phyloP scores from a whole-genome alignment of 345 rosid genomes.

The Linum trigynum region DNA sequence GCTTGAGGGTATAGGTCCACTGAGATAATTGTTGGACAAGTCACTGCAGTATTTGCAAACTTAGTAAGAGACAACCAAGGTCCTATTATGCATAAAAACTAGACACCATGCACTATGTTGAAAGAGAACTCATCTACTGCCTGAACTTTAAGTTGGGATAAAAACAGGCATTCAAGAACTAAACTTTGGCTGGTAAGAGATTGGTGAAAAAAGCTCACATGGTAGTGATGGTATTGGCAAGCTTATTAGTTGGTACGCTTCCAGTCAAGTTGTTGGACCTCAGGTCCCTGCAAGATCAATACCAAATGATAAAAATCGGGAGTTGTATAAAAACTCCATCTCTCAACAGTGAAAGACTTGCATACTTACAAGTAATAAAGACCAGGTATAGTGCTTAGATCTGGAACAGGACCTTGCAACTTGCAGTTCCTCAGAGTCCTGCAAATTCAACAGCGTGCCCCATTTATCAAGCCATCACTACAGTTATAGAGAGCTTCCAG shows the following conservation, averaged over 20 bases:
- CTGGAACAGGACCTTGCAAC: slow-evolving; percentile 41
- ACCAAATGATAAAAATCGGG: neutral
- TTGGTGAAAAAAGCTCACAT: slow-evolving; percentile 22
- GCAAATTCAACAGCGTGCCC: neutral
- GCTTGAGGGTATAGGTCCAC: slow-evolving; percentile 42
- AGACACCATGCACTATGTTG: neutral
- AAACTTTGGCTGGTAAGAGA: neutral
- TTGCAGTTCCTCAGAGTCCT: slow-evolving; percentile 54
- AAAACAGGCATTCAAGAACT: neutral
- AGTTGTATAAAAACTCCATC: neutral
- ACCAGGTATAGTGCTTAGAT: slow-evolving; percentile 27
- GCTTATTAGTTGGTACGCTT: slow-evolving; percentile 37
- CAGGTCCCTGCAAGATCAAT: slow-evolving; percentile 33
- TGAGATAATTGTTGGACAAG: slow-evolving; percentile 41
- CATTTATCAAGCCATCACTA: neutral
- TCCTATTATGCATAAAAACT: neutral
- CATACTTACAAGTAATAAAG: slow-evolving; percentile 44
- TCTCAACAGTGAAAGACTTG: slow-evolving; percentile 16
- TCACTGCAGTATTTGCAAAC: slow-evolving; percentile 30
- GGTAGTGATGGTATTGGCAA: slow-evolving; percentile 34
- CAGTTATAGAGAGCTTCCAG: no score
- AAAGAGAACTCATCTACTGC: neutral
- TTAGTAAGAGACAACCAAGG: neutral
- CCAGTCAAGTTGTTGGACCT: slow-evolving; percentile 37
- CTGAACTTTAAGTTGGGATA: neutral